phyloP scores from a whole-genome alignment of 1,139 yeast species.

The Magnusiomyces magnusii region DNA sequence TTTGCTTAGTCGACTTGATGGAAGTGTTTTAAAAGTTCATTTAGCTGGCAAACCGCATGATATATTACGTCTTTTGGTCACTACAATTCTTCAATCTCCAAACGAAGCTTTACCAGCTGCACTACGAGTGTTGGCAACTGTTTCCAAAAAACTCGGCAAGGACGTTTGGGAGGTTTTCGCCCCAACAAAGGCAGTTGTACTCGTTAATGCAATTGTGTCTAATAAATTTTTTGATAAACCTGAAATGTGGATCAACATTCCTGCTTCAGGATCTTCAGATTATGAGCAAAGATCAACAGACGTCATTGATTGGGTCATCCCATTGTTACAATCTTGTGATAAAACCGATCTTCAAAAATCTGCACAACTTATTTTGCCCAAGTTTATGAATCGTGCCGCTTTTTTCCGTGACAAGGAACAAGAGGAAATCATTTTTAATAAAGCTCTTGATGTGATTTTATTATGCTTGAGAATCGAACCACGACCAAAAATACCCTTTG shows the following conservation, averaged over 20 bases:
- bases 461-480: slow-evolving; percentile 10
- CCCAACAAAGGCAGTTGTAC: slow-evolving; percentile 9
- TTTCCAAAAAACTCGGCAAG: slow-evolving; percentile 10
- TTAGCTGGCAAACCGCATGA: slow-evolving; percentile 10
- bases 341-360: slow-evolving; percentile 13
- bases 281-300: slow-evolving; percentile 10
- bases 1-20: slow-evolving; percentile 12
- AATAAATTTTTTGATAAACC: slow-evolving; percentile 10
- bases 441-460: slow-evolving; percentile 10
- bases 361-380: slow-evolving; percentile 10
- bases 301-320: slow-evolving; percentile 13
- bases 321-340: slow-evolving; percentile 15
- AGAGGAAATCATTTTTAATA: slow-evolving; percentile 10
- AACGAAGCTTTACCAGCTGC: slow-evolving; percentile 9
- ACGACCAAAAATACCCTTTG: slow-evolving; percentile 13
- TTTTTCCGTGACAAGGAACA: slow-evolving; percentile 5
- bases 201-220: slow-evolving; percentile 13
- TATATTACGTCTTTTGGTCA: slow-evolving; percentile 9
- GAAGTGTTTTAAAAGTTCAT: slow-evolving; percentile 12
- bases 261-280: background rate
- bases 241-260: slow-evolving; percentile 6
- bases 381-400: slow-evolving; percentile 4
- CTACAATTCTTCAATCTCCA: slow-evolving; percentile 9
- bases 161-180: slow-evolving; percentile 12
- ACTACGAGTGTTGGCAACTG: slow-evolving; percentile 8